Conservation (phyloP, 371 early-diverging fungal genomes). For the Rhizopus sp. region DNA sequence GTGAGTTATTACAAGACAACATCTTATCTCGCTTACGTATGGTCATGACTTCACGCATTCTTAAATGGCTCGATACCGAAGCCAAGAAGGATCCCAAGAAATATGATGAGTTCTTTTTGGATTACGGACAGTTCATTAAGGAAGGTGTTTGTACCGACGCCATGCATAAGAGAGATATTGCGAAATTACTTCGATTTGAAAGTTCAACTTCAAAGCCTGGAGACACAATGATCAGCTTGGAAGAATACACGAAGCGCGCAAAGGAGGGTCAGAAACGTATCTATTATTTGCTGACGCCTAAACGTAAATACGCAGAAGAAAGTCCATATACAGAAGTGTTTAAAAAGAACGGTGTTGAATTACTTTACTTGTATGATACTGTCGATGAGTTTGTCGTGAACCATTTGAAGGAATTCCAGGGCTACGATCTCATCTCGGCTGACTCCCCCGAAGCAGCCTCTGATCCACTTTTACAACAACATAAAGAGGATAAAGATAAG, state of each 20-base stretch:
- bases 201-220: slow-evolving; percentile 61
- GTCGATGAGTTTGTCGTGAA: slow-evolving; percentile 92
- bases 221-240: slow-evolving; percentile 70
- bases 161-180: slow-evolving; percentile 71
- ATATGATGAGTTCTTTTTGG: slow-evolving; percentile 82
- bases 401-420: slow-evolving; percentile 72
- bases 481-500: slow-evolving; percentile 28
- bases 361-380: slow-evolving; percentile 83
- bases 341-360: slow-evolving; percentile 68
- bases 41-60: slow-evolving; percentile 70
- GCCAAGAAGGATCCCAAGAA: slow-evolving; percentile 70
- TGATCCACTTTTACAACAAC: slow-evolving; percentile 50
- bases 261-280: slow-evolving; percentile 91
- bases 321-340: slow-evolving; percentile 91
- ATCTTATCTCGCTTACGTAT: slow-evolving; percentile 70
- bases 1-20: slow-evolving; percentile 95
- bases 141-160: slow-evolving; percentile 89
- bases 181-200: slow-evolving; percentile 86
- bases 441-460: slow-evolving; percentile 69
- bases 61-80: slow-evolving; percentile 77
- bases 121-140: slow-evolving; percentile 85
- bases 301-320: slow-evolving; percentile 74
- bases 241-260: slow-evolving; percentile 89
- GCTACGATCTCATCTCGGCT: slow-evolving; percentile 80
- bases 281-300: slow-evolving; percentile 86